A percentile compares a stretch with the other conserved stretches of the same genome.
Evolutionary conservation across 148 eudicot genomes (phyloP).

Genomic region (Cornus controversa): DNA sequence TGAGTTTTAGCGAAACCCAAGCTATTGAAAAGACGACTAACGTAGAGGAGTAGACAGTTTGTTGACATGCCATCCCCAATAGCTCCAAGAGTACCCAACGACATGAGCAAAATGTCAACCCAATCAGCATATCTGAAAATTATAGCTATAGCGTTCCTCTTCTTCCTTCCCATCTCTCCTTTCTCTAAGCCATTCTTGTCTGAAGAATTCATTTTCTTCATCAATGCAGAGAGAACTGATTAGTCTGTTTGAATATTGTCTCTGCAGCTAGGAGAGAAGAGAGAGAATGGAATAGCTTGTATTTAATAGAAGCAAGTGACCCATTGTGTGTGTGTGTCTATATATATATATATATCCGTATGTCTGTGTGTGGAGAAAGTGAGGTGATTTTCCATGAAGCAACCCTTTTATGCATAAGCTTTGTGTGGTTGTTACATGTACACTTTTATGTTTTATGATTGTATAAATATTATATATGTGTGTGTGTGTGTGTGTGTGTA

Average conservation of each 20-base stretch:
- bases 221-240: not conserved
- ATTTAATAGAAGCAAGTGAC: not conserved
- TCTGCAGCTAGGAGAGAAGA: not conserved
- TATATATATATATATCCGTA: not conserved
- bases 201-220: constrained; percentile 16
- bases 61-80: constrained; percentile 97
- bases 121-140: constrained; percentile 66
- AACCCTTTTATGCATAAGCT: not conserved
- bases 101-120: constrained; percentile 63
- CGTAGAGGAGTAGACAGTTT: constrained; percentile 63
- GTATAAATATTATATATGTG: not conserved
- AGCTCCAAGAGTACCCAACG: constrained; percentile 79
- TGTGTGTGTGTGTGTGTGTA: no score
- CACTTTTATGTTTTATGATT: not conserved
- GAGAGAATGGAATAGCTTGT: not conserved
- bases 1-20: constrained; percentile 64
- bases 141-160: constrained; percentile 31
- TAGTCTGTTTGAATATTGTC: no score
- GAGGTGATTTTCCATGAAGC: not conserved
- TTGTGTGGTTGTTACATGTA: constrained; percentile 8
- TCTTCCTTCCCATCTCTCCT: constrained; percentile 13
- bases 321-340: not conserved
- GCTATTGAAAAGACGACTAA: constrained; percentile 71
- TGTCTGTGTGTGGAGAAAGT: not conserved
- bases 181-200: constrained; percentile 16